Evolutionary conservation across 2,329 filamentous ascomycete species (phyloP).

Genomic region (Cladophialophora chaetospira): DNA sequence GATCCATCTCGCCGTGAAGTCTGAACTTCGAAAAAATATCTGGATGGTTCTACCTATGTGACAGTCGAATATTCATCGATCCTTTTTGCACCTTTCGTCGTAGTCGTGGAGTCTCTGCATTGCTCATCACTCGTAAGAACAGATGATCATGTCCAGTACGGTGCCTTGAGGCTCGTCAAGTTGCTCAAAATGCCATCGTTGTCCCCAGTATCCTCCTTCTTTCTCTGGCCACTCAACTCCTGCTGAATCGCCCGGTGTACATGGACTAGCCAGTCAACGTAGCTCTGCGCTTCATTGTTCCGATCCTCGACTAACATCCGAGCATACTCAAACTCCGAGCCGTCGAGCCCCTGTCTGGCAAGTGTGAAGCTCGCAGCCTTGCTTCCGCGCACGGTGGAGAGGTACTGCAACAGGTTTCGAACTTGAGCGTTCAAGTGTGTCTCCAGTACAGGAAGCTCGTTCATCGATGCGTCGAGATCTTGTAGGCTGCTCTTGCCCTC

Average conservation of each 20-base stretch:
- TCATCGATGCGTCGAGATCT: constrained; percentile 77
- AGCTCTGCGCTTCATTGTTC: constrained; percentile 96
- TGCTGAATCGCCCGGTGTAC: constrained; percentile 90
- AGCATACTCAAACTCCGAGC: constrained; percentile 95
- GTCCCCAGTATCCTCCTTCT: constrained; percentile 42
- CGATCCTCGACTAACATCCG: constrained; percentile 87
- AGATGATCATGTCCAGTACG: constrained; percentile 45
- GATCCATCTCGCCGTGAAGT: no score
- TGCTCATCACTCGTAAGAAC: not conserved
- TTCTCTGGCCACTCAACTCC: constrained; percentile 63
- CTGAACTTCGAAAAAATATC: no score
- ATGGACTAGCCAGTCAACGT: constrained; percentile 97
- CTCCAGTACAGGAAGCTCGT: constrained; percentile 77
- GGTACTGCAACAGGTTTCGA: constrained; percentile 86
- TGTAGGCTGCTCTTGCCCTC: constrained; percentile 70
- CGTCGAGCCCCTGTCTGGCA: constrained; percentile 88
- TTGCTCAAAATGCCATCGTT: constrained; percentile 47
- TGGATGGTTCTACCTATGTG: no score
- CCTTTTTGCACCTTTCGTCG: no score
- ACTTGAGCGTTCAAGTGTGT: constrained; percentile 95
- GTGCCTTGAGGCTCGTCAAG: constrained; percentile 49
- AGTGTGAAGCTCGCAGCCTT: constrained; percentile 89
- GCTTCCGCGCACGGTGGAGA: constrained; percentile 75
- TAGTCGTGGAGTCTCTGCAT: constrained; percentile 5
- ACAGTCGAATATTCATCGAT: no score